Conservation (phyloP, 1,284 basidiomycete genomes). For the Nidula niveotomentosa region DNA sequence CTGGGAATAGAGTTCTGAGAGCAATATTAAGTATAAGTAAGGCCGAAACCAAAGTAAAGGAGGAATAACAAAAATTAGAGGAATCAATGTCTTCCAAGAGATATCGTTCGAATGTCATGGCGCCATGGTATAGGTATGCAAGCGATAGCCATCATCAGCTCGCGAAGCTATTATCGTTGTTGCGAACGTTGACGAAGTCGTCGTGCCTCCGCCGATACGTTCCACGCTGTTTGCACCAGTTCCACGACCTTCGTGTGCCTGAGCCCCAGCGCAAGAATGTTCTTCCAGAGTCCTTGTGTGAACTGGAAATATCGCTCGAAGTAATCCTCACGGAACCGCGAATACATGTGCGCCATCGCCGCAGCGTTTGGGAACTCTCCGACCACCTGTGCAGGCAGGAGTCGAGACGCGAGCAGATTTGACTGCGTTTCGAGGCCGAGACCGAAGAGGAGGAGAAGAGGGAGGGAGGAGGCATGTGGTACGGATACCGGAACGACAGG, state of each 20-base stretch:
- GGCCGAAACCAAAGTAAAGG: background rate
- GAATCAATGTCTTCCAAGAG: background rate
- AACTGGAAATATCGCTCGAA: conserved; percentile 33
- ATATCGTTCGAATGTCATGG: background rate
- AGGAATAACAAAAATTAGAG: background rate
- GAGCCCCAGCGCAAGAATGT: conserved; percentile 45
- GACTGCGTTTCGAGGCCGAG: conserved; percentile 37
- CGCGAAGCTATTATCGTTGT: conserved; percentile 1
- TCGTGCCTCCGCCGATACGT: conserved; percentile 47
- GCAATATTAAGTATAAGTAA: too few relatives aligned
- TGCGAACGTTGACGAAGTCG: conserved; percentile 17
- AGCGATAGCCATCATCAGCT: background rate
- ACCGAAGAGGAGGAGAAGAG: conserved; percentile 41
- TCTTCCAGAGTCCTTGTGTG: conserved; percentile 53
- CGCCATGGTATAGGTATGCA: background rate
- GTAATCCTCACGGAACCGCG: conserved; percentile 26
- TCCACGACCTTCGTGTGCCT: conserved; percentile 34
- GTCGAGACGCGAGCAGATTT: conserved; percentile 33
- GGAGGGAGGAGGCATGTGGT: conserved; percentile 36
- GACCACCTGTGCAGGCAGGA: conserved; percentile 41
- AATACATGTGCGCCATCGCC: conserved; percentile 51
- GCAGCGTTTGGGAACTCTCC: conserved; percentile 52
- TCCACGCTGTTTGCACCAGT: conserved; percentile 47
- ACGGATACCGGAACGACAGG: conserved; percentile 36
- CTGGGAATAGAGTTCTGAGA: too few relatives aligned